These are phyloP conservation scores for Phytophthora pluvialis DNA, from an alignment of 352 stramenopile genomes.

Conservation along the genomic window DNA sequence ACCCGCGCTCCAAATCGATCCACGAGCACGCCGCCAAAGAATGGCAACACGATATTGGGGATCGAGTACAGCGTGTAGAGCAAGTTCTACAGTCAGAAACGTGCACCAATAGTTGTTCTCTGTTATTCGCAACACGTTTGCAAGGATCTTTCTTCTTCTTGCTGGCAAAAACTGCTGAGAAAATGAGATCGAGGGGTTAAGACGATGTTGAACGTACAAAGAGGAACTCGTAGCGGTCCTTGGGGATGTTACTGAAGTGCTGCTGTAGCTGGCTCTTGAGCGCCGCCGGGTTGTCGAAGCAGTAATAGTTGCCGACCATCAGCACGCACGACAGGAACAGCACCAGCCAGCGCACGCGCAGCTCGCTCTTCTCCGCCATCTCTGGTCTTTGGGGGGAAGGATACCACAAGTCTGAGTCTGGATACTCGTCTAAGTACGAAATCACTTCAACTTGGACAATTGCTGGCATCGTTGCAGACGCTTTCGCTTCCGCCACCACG, in stretches of 20 bases:
- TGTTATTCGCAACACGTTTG: background rate
- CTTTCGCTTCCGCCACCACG: conserved; percentile 50
- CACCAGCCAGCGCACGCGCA: conserved; percentile 84
- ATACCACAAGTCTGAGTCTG: conserved; percentile 10
- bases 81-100: conserved; percentile 70
- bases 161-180: no score
- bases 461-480: conserved; percentile 1
- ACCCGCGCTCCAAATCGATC: conserved; percentile 87
- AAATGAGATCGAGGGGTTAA: no score
- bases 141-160: no score
- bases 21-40: conserved; percentile 93
- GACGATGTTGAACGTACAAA: conserved; percentile 51
- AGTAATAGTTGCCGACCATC: conserved; percentile 93
- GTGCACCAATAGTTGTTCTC: conserved; percentile 3
- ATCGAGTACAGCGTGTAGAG: conserved; percentile 95
- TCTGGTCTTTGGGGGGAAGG: conserved; percentile 1
- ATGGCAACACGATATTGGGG: conserved; percentile 93
- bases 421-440: conserved; percentile 31
- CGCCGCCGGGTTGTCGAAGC: conserved; percentile 90
- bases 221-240: conserved; percentile 83
- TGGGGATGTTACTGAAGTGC: conserved; percentile 76
- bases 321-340: conserved; percentile 88
- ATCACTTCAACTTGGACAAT: conserved; percentile 4
- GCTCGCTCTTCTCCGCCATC: conserved; percentile 72
- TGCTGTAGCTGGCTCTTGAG: conserved; percentile 90